These are phyloP conservation scores for Penicilliopsis zonata DNA, from an alignment of 495 filamentous ascomycete species.

Conservation along the genomic window DNA sequence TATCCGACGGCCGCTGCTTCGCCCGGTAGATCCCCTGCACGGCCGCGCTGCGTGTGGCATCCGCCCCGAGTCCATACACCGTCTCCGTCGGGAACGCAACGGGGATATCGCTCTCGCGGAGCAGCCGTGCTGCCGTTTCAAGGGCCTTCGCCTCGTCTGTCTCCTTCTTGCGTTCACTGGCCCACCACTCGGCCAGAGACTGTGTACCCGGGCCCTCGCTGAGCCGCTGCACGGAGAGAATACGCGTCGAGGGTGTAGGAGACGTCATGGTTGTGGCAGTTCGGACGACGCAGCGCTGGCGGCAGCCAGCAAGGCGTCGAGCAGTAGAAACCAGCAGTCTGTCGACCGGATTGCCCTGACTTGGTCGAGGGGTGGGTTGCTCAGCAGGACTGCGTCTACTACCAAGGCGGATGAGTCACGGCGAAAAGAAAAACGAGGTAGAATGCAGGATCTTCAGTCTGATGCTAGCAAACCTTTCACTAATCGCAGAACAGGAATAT, in stretches of 20 bases:
- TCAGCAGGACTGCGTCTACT: slow-evolving; percentile 4
- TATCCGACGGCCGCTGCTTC: slow-evolving; percentile 84
- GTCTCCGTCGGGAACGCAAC: slow-evolving; percentile 98
- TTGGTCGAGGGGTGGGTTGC: not conserved
- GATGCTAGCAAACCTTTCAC: no score
- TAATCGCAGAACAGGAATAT: no score
- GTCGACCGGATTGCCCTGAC: slow-evolving; percentile 3
- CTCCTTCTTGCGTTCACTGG: slow-evolving; percentile 19
- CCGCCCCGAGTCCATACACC: slow-evolving; percentile 91
- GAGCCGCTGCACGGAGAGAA: slow-evolving; percentile 31
- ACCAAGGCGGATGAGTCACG: not conserved
- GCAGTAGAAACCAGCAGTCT: slow-evolving; percentile 18
- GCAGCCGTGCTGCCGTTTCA: slow-evolving; percentile 43
- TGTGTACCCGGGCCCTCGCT: slow-evolving; percentile 25
- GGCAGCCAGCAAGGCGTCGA: slow-evolving; percentile 20
- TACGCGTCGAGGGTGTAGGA: slow-evolving; percentile 18
- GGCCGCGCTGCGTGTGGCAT: slow-evolving; percentile 74
- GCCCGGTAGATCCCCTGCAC: slow-evolving; percentile 86
- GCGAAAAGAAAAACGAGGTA: not conserved
- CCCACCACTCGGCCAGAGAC: slow-evolving; percentile 36
- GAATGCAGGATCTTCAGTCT: no score
- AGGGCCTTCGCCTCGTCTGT: slow-evolving; percentile 28
- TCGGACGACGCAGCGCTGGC: slow-evolving; percentile 21
- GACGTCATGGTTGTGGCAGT: slow-evolving; percentile 12
- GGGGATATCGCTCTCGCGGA: slow-evolving; percentile 53